A percentile compares a stretch with the other conserved stretches of the same genome.
Conservation (phyloP, 495 filamentous ascomycete genomes). For the Lophium mytilinum region DNA sequence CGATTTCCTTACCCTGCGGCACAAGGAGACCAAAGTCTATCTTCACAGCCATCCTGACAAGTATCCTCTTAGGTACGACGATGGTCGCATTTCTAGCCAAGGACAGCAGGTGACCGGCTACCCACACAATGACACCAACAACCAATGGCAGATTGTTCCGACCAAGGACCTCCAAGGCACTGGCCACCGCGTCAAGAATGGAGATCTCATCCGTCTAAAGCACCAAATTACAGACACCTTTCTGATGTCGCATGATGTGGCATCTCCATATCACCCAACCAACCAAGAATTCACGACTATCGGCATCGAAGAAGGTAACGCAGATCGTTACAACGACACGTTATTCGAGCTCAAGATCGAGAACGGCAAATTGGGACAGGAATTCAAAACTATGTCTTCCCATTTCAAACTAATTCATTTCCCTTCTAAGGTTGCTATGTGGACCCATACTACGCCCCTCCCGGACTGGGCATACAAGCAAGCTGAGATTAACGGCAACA, state of each 20-base stretch:
- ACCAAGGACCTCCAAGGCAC: conserved; percentile 41
- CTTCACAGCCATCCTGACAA: conserved; percentile 85
- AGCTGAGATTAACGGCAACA: conserved; percentile 98
- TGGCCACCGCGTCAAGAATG: conserved; percentile 65
- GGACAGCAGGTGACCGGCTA: conserved; percentile 95
- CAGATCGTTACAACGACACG: conserved; percentile 79
- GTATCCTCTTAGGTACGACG: conserved; percentile 93
- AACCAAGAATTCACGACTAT: conserved; percentile 98
- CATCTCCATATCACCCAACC: conserved; percentile 93
- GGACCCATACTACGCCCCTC: conserved; percentile 88
- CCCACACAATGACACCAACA: conserved; percentile 97
- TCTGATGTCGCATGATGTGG: conserved; percentile 92
- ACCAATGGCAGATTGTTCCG: conserved; percentile 92
- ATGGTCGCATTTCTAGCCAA: conserved; percentile 93
- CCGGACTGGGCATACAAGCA: conserved; percentile 97
- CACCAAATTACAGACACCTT: conserved; percentile 82
- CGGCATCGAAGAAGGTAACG: conserved; percentile 58
- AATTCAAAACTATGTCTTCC: conserved; percentile 80
- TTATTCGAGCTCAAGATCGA: conserved; percentile 91
- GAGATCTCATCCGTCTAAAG: conserved; percentile 79
- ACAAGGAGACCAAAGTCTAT: conserved; percentile 96
- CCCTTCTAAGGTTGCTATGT: conserved; percentile 94
- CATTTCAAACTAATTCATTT: conserved; percentile 93
- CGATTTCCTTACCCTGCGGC: conserved; percentile 76
- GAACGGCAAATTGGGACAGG: conserved; percentile 68